Evolutionary conservation across 257 asterid species (phyloP).

Genomic region (Scutellaria minor): DNA sequence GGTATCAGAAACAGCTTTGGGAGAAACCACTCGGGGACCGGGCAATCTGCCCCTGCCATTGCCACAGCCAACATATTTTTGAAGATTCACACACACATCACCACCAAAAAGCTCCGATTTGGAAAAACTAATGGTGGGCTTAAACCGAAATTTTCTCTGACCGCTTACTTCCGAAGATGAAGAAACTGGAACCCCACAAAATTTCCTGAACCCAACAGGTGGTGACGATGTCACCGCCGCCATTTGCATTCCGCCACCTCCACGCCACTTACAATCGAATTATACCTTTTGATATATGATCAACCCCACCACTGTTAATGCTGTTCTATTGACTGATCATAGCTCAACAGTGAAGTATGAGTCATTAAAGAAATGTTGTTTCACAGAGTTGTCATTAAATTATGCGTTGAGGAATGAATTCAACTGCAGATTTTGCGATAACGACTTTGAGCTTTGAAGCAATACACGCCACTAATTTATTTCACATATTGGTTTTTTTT

Average conservation of each 20-base stretch:
- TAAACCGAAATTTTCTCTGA: constrained; percentile 37
- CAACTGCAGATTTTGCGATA: constrained; percentile 36
- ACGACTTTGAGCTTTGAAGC: constrained; percentile 32
- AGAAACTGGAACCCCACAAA: constrained; percentile 37
- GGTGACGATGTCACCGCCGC: constrained; percentile 58
- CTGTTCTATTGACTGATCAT: not conserved
- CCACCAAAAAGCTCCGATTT: constrained; percentile 58
- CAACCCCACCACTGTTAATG: not conserved
- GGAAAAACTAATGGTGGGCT: constrained; percentile 36
- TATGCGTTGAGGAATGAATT: constrained; percentile 45
- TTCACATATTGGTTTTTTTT: not conserved
- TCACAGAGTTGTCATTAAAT: not conserved
- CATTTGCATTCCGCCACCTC: constrained; percentile 35
- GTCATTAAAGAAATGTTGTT: no score
- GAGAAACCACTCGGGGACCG: constrained; percentile 52
- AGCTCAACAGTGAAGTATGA: not conserved
- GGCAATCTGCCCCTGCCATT: constrained; percentile 29
- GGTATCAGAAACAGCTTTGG: constrained; percentile 69
- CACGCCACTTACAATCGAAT: not conserved
- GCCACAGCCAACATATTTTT: not conserved
- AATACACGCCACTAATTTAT: constrained; percentile 44
- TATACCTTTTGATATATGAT: not conserved
- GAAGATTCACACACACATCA: constrained; percentile 32
- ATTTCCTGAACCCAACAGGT: constrained; percentile 40
- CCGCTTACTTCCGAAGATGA: constrained; percentile 31